Evolutionary conservation across 306 rosid genomes (phyloP), one percentile per base, ranked within the genome.

Genomic region (Nissolia schottii): DNA sequence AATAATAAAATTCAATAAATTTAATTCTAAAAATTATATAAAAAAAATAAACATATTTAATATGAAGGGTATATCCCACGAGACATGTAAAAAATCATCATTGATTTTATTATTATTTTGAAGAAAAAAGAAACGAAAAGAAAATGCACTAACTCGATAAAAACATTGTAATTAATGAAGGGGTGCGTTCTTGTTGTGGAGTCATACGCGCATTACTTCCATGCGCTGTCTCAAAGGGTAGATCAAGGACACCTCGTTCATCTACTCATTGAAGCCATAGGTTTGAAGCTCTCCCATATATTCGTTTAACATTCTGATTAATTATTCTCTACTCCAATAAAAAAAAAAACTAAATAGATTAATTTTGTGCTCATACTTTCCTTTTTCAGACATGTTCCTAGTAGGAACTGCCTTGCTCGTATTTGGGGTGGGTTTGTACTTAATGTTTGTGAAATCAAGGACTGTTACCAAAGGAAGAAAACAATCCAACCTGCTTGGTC

Each of bases 231-330:
- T 53, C 64, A 53, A 49, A 62, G 62, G 34, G 56, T 76, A 69
- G 82, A 76, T 53, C 84, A 71, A 14, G 74, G 61, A 29, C 71
- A 83, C 63, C 14, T 83, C 2, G 66, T 76, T 62, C 83, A 76
- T 53, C 82, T 71, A 27, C 84, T 83, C 14, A 76, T 83, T 2
- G 84, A 83, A 62, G 82, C 87, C 81, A 67, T 71, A 75, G 87
- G 87, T 79, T 46, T 16, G 38, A 5, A 34, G 9, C 5, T n/a
- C n/a, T n/a, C n/a, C n/a, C n/a, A n/a, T n/a, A n/a, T n/a, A n/a
- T n/a, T 29, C 6, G 13, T 31, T 74, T 35, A 19, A 27, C 49
- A 12, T 63, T 23, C 9, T 19, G 18, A 3, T 27, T 48, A 7
- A 3, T 27, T 48, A 7, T 32, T 37, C 70, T 72, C 23, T 40